Base-by-base conservation (phyloP, 139 green algal genomes). In the Tetradesmus lagerheimii region DNA sequence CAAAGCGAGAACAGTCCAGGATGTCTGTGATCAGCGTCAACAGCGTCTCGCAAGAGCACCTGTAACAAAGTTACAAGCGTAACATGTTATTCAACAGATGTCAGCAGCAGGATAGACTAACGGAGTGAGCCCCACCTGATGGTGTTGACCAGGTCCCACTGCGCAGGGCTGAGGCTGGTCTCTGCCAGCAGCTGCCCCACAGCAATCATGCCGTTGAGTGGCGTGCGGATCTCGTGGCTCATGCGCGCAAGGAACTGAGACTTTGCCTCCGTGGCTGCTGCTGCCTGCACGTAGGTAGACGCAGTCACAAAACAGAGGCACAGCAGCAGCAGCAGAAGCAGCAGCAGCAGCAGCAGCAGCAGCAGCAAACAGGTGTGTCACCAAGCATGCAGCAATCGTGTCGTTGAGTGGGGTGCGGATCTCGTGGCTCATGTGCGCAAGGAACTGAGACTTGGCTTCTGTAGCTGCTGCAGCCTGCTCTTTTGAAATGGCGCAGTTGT, bases 181-280 rank as follows among this genome's bases (percentile, higher is more conserved):
- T 96, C 95, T 27, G 94, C 94, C 80, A 99, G 93, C 78, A 99
- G 91, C 92, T 98, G 96, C 3, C 95, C 93, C 39, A 99, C 97
- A 3, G 96, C 96, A 78, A 99, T 98, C 93, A 99, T 98, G 50
- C 97, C 97, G 88, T 99, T 99, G 34, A 99, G 94, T 0, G 97
- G 97, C 15, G 97, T 99, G 41, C 97, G 93, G 83, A 99, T 98
- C 89, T 99, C 97, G 90, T 99, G 97, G 45, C 92, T 97, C 97
- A 99, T 99, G 80, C 94, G 95, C 18, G 97, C 97, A 62, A 99
- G 94, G 93, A 99, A 99, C 91, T 97, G 95, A 39, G 76, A 93
- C 95, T 99, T 99, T 41, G 97, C 96, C 90, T 99, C 95, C 29
- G 93, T 97, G 50, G 97, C 79, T 4, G 79, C 79, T 71, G 79